A percentile compares a stretch with the other conserved stretches of the same genome.
phyloP scores from a whole-genome alignment of 129 eudicot species.

The Chrysanthemum makinoi region DNA sequence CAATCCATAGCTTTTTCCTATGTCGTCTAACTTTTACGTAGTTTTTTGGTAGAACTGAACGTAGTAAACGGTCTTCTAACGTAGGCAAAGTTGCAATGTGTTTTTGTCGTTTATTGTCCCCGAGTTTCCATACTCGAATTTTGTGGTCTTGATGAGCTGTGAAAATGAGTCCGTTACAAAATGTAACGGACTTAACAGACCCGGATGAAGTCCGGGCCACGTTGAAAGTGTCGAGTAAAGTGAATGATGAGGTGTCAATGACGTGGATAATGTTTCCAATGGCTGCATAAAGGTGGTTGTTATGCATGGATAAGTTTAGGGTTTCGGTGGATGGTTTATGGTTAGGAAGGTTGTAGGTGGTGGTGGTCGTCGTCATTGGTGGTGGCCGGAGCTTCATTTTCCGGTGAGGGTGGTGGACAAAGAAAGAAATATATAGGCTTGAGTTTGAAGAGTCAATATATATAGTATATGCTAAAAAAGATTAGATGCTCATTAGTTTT shows the following conservation, averaged over 20 bases:
- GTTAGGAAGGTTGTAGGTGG: neutral
- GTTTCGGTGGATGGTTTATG: neutral
- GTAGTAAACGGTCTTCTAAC: slow-evolving; percentile 49
- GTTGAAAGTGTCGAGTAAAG: slow-evolving; percentile 38
- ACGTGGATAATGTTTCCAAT: slow-evolving; percentile 42
- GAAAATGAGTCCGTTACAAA: slow-evolving; percentile 41
- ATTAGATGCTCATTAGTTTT: too few relatives aligned
- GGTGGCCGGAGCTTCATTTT: neutral
- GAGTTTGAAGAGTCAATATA: too few relatives aligned
- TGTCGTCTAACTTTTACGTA: slow-evolving; percentile 74
- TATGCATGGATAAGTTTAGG: slow-evolving; percentile 23
- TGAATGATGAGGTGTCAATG: slow-evolving; percentile 32
- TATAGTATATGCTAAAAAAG: too few relatives aligned
- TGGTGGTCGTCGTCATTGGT: neutral
- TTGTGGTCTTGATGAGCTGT: slow-evolving; percentile 78
- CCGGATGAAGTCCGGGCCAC: slow-evolving; percentile 38
- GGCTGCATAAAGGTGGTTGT: slow-evolving; percentile 53
- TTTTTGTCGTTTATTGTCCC: slow-evolving; percentile 39
- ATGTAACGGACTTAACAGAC: slow-evolving; percentile 56
- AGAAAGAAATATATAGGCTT: too few relatives aligned
- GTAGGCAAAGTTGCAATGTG: slow-evolving; percentile 66
- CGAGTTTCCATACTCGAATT: slow-evolving; percentile 64
- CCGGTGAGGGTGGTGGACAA: slow-evolving; percentile 5
- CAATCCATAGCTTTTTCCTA: slow-evolving; percentile 58
- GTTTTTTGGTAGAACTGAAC: slow-evolving; percentile 50